Conservation (phyloP, 108 stramenopile species). For the Cyclotella sp. region DNA sequence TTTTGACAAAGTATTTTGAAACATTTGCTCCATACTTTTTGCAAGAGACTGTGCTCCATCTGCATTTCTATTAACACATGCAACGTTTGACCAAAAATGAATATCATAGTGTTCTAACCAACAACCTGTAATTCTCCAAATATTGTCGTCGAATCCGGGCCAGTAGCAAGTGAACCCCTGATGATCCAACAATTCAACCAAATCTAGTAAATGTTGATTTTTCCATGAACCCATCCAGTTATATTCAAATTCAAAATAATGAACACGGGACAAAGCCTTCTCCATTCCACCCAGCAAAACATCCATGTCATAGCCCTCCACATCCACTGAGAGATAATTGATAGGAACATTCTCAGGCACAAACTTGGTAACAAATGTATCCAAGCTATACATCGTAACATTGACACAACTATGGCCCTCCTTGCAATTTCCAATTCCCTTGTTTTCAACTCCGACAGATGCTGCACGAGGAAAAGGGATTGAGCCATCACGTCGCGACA, state of each 20-base stretch:
- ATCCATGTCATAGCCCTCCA: slow-evolving; percentile 41
- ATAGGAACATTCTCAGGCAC: slow-evolving; percentile 14
- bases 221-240: slow-evolving; percentile 50
- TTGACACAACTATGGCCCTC: slow-evolving; percentile 30
- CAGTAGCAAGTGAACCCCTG: slow-evolving; percentile 39
- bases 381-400: slow-evolving; percentile 43
- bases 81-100: slow-evolving; percentile 73
- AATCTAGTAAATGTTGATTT: slow-evolving; percentile 13
- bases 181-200: slow-evolving; percentile 22
- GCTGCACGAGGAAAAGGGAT: slow-evolving; percentile 34
- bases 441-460: slow-evolving; percentile 42
- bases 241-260: slow-evolving; percentile 52
- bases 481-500: slow-evolving; percentile 35
- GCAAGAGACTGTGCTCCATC: slow-evolving; percentile 39
- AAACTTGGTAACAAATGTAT: slow-evolving; percentile 27
- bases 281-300: slow-evolving; percentile 32
- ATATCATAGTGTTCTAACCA: slow-evolving; percentile 46
- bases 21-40: slow-evolving; percentile 60
- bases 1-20: slow-evolving; percentile 47
- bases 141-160: slow-evolving; percentile 21
- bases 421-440: slow-evolving; percentile 34
- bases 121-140: slow-evolving; percentile 39
- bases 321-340: slow-evolving; percentile 34
- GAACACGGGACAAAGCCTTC: slow-evolving; percentile 4
- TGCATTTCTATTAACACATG: slow-evolving; percentile 61